phyloP scores from a whole-genome alignment of 2,329 filamentous ascomycete genomes.

The Aspergillus sp. region DNA sequence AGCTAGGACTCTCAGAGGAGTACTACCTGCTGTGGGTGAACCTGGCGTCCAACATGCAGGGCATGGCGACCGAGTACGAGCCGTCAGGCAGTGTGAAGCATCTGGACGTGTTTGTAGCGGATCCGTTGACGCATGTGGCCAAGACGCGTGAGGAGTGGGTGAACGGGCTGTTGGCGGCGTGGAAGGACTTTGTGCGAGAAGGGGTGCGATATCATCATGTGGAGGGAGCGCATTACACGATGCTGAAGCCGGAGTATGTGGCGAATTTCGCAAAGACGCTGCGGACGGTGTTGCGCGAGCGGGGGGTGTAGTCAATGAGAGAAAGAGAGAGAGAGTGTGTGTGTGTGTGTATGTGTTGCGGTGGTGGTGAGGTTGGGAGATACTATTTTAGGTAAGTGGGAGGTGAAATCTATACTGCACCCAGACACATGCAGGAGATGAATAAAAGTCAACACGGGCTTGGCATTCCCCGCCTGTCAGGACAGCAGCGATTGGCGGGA shows the following conservation, averaged over 20 bases:
- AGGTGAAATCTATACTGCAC: no score
- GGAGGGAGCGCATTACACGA: conserved; percentile 3
- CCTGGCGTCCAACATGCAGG: neutral
- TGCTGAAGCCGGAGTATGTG: conserved; percentile 7
- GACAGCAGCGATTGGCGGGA: no score
- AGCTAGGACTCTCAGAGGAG: conserved; percentile 1
- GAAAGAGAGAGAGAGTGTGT: no score
- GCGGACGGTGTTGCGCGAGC: neutral
- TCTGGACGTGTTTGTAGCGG: conserved; percentile 10
- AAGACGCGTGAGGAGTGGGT: conserved; percentile 4
- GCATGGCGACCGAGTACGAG: conserved; percentile 1
- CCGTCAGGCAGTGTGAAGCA: conserved; percentile 1
- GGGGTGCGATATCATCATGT: conserved; percentile 5
- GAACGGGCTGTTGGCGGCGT: conserved; percentile 2
- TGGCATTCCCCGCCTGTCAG: no score
- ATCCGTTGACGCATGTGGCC: conserved; percentile 4
- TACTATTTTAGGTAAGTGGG: no score
- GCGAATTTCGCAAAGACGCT: neutral
- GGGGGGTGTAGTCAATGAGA: no score
- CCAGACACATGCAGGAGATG: no score
- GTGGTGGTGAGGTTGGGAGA: no score
- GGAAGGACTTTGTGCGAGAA: conserved; percentile 3
- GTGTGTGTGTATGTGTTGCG: no score
- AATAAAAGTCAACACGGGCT: no score
- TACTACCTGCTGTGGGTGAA: conserved; percentile 4